Evolutionary conservation across 1,284 basidiomycete genomes (phyloP).

Genomic region (Irpex sp.): DNA sequence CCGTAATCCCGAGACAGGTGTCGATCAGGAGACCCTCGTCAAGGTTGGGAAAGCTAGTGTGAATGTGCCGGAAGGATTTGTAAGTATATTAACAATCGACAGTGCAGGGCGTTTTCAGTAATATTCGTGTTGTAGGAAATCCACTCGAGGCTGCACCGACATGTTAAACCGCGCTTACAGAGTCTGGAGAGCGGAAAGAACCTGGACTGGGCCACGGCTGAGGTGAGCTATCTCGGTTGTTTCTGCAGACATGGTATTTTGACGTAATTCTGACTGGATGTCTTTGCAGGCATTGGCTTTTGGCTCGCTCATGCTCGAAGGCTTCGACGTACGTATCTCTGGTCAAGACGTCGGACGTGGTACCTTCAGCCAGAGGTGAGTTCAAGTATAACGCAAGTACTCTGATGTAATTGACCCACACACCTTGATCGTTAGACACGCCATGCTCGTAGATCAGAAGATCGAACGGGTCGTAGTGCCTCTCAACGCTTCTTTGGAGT

Average conservation of each 20-base stretch:
- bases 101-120: neutral
- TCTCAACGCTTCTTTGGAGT: slow-evolving; percentile 63
- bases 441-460: slow-evolving; percentile 86
- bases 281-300: slow-evolving; percentile 70
- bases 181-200: slow-evolving; percentile 68
- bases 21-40: slow-evolving; percentile 46
- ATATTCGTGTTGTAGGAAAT: slow-evolving; percentile 48
- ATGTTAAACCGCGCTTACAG: slow-evolving; percentile 75
- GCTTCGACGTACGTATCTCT: slow-evolving; percentile 78
- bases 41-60: slow-evolving; percentile 70
- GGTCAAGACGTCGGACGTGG: slow-evolving; percentile 90
- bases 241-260: neutral
- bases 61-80: slow-evolving; percentile 69
- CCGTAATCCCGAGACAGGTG: slow-evolving; percentile 65
- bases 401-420: neutral
- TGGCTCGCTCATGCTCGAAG: slow-evolving; percentile 78
- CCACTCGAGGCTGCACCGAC: slow-evolving; percentile 75
- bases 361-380: slow-evolving; percentile 82
- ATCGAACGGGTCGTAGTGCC: slow-evolving; percentile 78
- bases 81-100: slow-evolving; percentile 25
- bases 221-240: slow-evolving; percentile 39
- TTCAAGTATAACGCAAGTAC: neutral
- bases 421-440: slow-evolving; percentile 49
- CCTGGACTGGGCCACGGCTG: slow-evolving; percentile 86
- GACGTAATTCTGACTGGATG: neutral